Evolutionary conservation across 2,329 filamentous ascomycete genomes (phyloP), one percentile per base, ranked within the genome.

Genomic region (Epichloe glyceriae): DNA sequence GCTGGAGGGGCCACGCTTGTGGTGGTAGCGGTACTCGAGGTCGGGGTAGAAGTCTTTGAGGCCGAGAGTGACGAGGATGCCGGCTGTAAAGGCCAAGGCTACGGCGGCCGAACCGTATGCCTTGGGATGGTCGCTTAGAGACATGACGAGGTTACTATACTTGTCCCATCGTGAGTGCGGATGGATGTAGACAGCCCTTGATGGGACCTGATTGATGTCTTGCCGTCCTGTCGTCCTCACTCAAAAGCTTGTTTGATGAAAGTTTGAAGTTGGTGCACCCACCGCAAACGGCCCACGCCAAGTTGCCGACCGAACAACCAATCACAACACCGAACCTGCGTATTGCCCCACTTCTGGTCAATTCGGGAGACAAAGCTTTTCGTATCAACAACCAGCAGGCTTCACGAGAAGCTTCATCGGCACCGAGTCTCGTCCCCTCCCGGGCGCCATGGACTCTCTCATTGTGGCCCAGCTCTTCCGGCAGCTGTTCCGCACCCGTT

Each of bases 1-100:
- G 20, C 19, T 17, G 15, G 39, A 41, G 17, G 46, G 4, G 56
- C 64, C 54, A 50, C 64, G 63, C 56, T 68, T 68, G 55, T 67
- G 71, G 59, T 78, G 78, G 60, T 81, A 86, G 19, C 79, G 75
- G 20, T 73, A 68, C 64, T 88, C 83, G 45, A 89, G 73, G 57
- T 88, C 83, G 1, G 85, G 82, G 60, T 89, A 90, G 38, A 90
- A 66, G 62, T 91, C 86, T 66, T 89, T 89, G 70, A 88, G 82
- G 52, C 84, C 83, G 3, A 93, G 68, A 0, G 88, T 88, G 51
- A 90, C 66, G 48, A 88, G 70, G 49, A 89, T 75, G 42, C 90
- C 89, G 10, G 86, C 76, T n/a, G 83, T 65, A 60, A 96, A 95
- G 61, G 86, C 85, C 19, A 82, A 70, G 51, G 80, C 74, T 41